Evolutionary conservation across 768 basidiomycete genomes (phyloP).

Genomic region (Nidula microcarpa): DNA sequence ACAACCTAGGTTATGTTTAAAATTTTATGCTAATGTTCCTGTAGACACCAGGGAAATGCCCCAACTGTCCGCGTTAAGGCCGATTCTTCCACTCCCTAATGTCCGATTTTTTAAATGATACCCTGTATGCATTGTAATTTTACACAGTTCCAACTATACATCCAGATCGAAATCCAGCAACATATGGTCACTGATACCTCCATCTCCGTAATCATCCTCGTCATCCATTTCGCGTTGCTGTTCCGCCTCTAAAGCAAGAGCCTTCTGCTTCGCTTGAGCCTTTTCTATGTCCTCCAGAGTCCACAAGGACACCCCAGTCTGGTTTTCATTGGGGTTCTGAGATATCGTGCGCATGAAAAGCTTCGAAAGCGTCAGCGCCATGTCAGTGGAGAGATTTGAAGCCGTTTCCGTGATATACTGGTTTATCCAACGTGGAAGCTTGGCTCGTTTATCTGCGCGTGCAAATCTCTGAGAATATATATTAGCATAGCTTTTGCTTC

Average conservation of each 20-base stretch:
- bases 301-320: conserved; percentile 94
- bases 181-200: conserved; percentile 62
- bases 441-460: conserved; percentile 88
- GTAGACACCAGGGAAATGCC: conserved; percentile 35
- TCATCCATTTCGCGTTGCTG: conserved; percentile 37
- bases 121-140: no score
- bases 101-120: background rate
- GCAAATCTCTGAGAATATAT: conserved; percentile 71
- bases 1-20: background rate
- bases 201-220: conserved; percentile 66
- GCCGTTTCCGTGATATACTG: conserved; percentile 99
- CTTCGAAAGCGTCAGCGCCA: conserved; percentile 92
- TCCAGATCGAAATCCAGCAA: conserved; percentile 56
- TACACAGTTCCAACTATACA: conserved; percentile 14
- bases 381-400: conserved; percentile 96
- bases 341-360: conserved; percentile 98
- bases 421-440: conserved; percentile 98
- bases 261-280: conserved; percentile 79
- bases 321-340: conserved; percentile 94
- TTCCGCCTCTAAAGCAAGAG: conserved; percentile 50
- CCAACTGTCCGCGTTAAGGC: conserved; percentile 22
- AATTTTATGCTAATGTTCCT: conserved; percentile 9
- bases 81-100: conserved; percentile 1
- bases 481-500: background rate
- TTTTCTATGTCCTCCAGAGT: conserved; percentile 88